These are phyloP conservation scores for Piedraia hortae DNA, from an alignment of 2,329 filamentous ascomycete genomes.

Conservation along the genomic window DNA sequence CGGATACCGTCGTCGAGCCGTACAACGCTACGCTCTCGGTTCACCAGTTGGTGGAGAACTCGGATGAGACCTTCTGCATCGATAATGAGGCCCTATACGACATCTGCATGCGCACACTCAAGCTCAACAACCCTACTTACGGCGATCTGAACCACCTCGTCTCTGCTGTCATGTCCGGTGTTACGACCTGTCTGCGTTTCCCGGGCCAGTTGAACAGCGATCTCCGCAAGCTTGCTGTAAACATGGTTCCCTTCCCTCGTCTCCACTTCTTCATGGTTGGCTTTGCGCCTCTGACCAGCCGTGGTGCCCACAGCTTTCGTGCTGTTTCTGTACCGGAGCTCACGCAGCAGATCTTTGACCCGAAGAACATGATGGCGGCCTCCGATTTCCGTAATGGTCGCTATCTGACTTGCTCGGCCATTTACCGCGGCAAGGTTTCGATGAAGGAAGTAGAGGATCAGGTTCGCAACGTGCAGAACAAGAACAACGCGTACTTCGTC, in stretches of 20 bases:
- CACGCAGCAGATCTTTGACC: constrained; percentile 99
- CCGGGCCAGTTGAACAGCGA: constrained; percentile 99
- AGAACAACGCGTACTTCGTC: constrained; percentile 98
- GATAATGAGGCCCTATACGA: constrained; percentile 99
- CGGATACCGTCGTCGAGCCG: constrained; percentile 96
- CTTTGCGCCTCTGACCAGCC: constrained; percentile 92
- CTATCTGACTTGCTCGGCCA: constrained; percentile 97
- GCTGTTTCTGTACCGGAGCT: constrained; percentile 92
- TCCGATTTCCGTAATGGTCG: constrained; percentile 99
- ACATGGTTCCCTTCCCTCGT: constrained; percentile 99
- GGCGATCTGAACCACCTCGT: constrained; percentile 98
- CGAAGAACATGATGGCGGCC: constrained; percentile 99
- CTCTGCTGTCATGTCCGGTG: constrained; percentile 97
- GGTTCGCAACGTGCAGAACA: constrained; percentile 99
- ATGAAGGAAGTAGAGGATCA: constrained; percentile 99
- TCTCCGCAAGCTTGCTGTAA: constrained; percentile 95
- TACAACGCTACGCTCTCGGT: constrained; percentile 99
- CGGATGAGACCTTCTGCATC: constrained; percentile 99
- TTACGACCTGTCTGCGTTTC: constrained; percentile 97
- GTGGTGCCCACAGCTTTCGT: constrained; percentile 80
- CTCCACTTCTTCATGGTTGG: constrained; percentile 99
- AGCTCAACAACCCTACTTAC: constrained; percentile 95
- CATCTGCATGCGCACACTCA: constrained; percentile 98
- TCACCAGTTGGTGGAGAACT: constrained; percentile 99
- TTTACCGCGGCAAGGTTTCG: constrained; percentile 98